Conservation (phyloP, 345 rosid species). For the Arabis hirsuta region DNA sequence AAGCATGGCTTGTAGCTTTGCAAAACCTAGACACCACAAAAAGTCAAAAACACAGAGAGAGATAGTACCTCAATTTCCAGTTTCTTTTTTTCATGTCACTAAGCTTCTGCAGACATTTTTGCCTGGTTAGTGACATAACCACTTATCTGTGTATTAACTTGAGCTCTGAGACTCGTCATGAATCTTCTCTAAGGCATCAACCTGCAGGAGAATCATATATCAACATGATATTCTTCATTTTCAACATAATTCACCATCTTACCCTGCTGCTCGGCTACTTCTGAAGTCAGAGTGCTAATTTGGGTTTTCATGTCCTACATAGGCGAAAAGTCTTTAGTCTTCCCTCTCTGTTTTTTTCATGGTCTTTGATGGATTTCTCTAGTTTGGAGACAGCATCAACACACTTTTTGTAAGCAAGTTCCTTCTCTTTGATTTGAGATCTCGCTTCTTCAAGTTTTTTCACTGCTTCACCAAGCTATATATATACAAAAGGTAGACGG, state of each 20-base stretch:
- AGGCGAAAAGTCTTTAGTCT: too few relatives aligned
- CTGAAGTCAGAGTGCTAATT: too few relatives aligned
- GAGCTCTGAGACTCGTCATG: conserved; percentile 74
- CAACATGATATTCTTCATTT: too few relatives aligned
- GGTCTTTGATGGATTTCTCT: too few relatives aligned
- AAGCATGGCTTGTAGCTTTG: conserved; percentile 8
- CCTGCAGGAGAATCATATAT: conserved; percentile 72
- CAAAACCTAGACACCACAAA: conserved; percentile 13
- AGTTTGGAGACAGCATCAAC: conserved; percentile 58
- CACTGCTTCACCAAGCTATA: conserved; percentile 80
- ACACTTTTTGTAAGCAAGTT: conserved; percentile 59
- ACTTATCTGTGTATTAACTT: conserved; percentile 73
- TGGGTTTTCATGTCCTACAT: too few relatives aligned
- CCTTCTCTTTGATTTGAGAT: conserved; percentile 67
- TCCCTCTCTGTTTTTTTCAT: too few relatives aligned
- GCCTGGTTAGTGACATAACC: conserved; percentile 67
- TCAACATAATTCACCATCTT: too few relatives aligned
- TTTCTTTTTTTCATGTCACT: conserved; percentile 80
- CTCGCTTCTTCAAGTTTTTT: conserved; percentile 79
- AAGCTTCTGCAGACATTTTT: conserved; percentile 70
- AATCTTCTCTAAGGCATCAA: conserved; percentile 53
- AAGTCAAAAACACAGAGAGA: background rate
- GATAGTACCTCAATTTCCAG: conserved; percentile 90
- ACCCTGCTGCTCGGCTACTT: too few relatives aligned
- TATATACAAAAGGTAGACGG: conserved; percentile 29